A percentile compares a stretch with the other conserved stretches of the same genome.
Evolutionary conservation across 768 basidiomycete species (phyloP).

Genomic region (Leccinum broughii): DNA sequence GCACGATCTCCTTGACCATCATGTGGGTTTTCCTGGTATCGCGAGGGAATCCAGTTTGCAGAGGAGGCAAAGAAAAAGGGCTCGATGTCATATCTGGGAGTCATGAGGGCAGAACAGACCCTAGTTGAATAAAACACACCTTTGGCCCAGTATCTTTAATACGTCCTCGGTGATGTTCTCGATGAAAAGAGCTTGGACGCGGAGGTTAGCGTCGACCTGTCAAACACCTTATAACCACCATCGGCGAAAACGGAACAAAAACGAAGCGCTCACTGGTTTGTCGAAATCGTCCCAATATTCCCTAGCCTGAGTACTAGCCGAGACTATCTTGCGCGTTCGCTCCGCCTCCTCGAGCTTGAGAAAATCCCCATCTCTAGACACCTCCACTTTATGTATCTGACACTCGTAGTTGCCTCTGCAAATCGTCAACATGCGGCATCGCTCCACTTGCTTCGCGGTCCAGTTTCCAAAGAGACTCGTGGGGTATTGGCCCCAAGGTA

Average conservation of each 20-base stretch:
- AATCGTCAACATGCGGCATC: slow-evolving; percentile 35
- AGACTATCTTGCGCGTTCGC: slow-evolving; percentile 15
- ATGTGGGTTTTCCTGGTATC: slow-evolving; percentile 39
- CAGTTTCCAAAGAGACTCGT: slow-evolving; percentile 57
- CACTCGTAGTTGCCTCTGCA: slow-evolving; percentile 16
- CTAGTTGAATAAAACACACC: slow-evolving; percentile 21
- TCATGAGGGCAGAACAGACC: slow-evolving; percentile 3
- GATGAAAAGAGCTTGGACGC: slow-evolving; percentile 38
- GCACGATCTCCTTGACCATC: slow-evolving; percentile 37
- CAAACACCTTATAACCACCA: neutral
- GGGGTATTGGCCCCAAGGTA: slow-evolving; percentile 43
- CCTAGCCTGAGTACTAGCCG: slow-evolving; percentile 1
- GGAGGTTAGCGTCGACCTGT: slow-evolving; percentile 26
- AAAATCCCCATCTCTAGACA: slow-evolving; percentile 18
- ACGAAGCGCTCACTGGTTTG: slow-evolving; percentile 20
- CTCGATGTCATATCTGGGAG: slow-evolving; percentile 40
- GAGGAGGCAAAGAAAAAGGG: slow-evolving; percentile 48
- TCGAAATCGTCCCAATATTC: slow-evolving; percentile 34
- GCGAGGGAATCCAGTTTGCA: slow-evolving; percentile 42
- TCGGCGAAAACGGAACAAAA: neutral
- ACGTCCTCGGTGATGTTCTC: slow-evolving; percentile 36
- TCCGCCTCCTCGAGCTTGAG: slow-evolving; percentile 7
- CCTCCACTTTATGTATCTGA: slow-evolving; percentile 25
- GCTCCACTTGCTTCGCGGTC: slow-evolving; percentile 44
- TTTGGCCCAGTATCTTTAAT: slow-evolving; percentile 39